These are phyloP conservation scores for Cryphonectria japonica DNA, from an alignment of 2,329 filamentous ascomycete genomes.

Conservation along the genomic window DNA sequence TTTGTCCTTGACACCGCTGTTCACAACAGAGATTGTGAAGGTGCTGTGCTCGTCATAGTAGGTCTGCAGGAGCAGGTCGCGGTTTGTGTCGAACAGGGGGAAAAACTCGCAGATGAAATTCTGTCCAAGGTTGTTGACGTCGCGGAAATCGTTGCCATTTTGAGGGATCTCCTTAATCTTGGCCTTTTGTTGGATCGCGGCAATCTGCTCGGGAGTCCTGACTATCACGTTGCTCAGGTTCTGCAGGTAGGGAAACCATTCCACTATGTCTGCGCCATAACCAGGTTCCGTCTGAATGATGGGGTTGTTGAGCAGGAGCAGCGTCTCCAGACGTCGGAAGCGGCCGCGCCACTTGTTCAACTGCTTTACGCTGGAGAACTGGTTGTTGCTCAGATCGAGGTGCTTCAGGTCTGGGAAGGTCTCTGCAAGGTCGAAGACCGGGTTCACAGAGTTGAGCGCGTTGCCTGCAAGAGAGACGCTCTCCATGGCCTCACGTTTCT, in stretches of 20 bases:
- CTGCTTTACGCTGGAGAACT: constrained; percentile 68
- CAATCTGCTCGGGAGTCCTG: constrained; percentile 71
- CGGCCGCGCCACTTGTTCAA: constrained; percentile 78
- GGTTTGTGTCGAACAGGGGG: constrained; percentile 72
- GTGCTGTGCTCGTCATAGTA: constrained; percentile 78
- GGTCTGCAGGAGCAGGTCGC: constrained; percentile 61
- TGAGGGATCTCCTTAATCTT: constrained; percentile 63
- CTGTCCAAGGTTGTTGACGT: constrained; percentile 74
- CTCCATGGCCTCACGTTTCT: constrained; percentile 76
- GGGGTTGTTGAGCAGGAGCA: constrained; percentile 79
- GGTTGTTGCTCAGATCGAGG: constrained; percentile 85
- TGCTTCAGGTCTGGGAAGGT: constrained; percentile 87
- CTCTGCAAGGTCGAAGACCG: constrained; percentile 74
- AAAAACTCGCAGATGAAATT: constrained; percentile 78
- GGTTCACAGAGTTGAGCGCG: constrained; percentile 70
- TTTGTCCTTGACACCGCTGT: constrained; percentile 51
- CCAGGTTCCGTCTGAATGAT: constrained; percentile 67
- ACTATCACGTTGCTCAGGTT: constrained; percentile 76
- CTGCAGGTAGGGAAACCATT: constrained; percentile 82
- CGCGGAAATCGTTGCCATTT: constrained; percentile 70
- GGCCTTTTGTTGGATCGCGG: constrained; percentile 53
- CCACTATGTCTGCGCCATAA: constrained; percentile 70
- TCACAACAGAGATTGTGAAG: constrained; percentile 78
- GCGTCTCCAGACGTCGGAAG: constrained; percentile 77
- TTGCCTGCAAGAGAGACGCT: constrained; percentile 85